phyloP scores from a whole-genome alignment of 306 rosid genomes.

The Glycine latifolia region DNA sequence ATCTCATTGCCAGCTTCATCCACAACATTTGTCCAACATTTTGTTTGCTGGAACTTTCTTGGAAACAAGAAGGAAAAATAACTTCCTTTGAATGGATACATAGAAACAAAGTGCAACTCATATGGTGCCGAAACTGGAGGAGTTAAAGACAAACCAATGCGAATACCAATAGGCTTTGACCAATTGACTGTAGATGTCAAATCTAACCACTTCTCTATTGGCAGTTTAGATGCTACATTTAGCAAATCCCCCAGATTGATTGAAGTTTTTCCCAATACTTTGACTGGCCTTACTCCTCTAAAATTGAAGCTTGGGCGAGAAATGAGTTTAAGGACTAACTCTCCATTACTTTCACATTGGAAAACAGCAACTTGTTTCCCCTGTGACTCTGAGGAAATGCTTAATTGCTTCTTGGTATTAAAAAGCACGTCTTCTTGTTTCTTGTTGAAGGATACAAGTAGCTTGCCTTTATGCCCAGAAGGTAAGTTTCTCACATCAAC shows the following conservation, averaged over 20 bases:
- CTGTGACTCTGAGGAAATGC: slow-evolving; percentile 44
- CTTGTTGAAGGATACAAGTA: slow-evolving; percentile 48
- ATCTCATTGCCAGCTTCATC: slow-evolving; percentile 47
- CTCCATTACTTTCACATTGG: slow-evolving; percentile 51
- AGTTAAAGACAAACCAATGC: slow-evolving; percentile 50
- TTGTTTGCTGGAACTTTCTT: slow-evolving; percentile 30
- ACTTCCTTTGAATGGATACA: slow-evolving; percentile 27
- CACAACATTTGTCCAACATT: slow-evolving; percentile 39
- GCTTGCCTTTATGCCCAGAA: slow-evolving; percentile 29
- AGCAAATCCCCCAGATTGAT: slow-evolving; percentile 44
- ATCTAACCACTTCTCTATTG: slow-evolving; percentile 54
- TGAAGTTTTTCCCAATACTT: slow-evolving; percentile 50
- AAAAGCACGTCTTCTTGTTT: slow-evolving; percentile 45
- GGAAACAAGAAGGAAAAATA: slow-evolving; percentile 34
- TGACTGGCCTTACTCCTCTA: slow-evolving; percentile 24
- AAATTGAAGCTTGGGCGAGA: slow-evolving; percentile 38
- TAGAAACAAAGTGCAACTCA: slow-evolving; percentile 41
- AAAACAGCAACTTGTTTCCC: slow-evolving; percentile 54
- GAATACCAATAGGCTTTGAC: slow-evolving; percentile 44
- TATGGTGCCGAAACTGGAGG: slow-evolving; percentile 51
- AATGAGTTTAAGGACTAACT: slow-evolving; percentile 50
- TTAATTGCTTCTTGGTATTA: slow-evolving; percentile 35
- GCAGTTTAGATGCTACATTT: slow-evolving; percentile 45
- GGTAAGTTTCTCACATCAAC: slow-evolving; percentile 55
- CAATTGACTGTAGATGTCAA: slow-evolving; percentile 27